These are phyloP conservation scores for Talinum fruticosum DNA, from an alignment of 148 eudicot species.

Conservation along the genomic window DNA sequence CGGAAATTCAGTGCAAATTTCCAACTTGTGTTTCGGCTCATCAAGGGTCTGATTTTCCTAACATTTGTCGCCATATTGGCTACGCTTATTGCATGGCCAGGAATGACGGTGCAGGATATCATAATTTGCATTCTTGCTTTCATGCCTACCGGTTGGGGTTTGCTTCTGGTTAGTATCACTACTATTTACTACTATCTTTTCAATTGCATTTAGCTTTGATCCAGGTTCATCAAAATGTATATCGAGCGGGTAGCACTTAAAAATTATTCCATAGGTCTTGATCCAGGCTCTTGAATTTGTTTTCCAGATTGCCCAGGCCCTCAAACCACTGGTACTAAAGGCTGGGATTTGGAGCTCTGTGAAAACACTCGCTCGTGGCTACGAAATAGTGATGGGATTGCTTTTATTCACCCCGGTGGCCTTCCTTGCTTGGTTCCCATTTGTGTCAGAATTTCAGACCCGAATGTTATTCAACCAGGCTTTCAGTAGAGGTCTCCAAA, in stretches of 20 bases:
- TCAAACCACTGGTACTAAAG: constrained; percentile 46
- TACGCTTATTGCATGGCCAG: constrained; percentile 55
- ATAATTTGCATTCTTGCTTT: constrained; percentile 86
- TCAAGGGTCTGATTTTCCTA: constrained; percentile 42
- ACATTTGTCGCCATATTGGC: constrained; percentile 42
- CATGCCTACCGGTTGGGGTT: constrained; percentile 94
- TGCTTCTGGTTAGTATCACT: constrained; percentile 31
- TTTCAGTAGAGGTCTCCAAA: constrained; percentile 84
- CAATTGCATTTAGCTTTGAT: background rate
- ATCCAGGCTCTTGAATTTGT: background rate
- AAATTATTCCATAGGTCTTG: background rate
- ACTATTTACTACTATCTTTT: background rate
- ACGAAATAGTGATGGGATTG: constrained; percentile 74
- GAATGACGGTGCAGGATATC: constrained; percentile 66
- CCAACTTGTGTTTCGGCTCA: constrained; percentile 48
- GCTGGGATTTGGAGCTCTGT: constrained; percentile 73
- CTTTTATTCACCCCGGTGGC: constrained; percentile 82
- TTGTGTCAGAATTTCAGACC: constrained; percentile 79
- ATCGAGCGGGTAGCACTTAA: background rate
- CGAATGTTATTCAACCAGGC: constrained; percentile 87
- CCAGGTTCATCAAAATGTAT: background rate
- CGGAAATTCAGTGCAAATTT: constrained; percentile 47
- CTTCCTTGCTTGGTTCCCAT: constrained; percentile 85
- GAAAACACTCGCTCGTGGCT: constrained; percentile 68
- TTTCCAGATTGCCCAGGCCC: constrained; percentile 67